A percentile compares a stretch with the other conserved stretches of the same genome.
Conservation (phyloP, 78 protist genomes). For the Cavenderia fasciculata region DNA sequence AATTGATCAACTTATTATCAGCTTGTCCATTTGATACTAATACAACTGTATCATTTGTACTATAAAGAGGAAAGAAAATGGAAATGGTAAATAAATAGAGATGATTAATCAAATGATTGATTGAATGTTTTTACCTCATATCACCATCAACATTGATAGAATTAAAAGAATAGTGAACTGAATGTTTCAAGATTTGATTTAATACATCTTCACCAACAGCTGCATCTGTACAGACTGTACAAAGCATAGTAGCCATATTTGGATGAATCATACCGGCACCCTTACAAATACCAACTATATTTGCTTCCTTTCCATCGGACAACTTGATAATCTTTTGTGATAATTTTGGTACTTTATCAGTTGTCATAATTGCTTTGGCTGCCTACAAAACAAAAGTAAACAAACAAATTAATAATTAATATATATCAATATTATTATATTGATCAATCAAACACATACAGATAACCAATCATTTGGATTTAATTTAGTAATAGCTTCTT, state of each 20-base stretch:
- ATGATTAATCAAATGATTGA: too few species aligned
- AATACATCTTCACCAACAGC: constrained; percentile 6
- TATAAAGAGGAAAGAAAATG: too few species aligned
- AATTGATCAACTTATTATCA: constrained; percentile 6
- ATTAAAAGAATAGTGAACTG: constrained; percentile 80
- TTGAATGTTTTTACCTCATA: too few species aligned
- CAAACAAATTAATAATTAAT: background rate
- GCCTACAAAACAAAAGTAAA: constrained; percentile 25
- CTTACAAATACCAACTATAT: constrained; percentile 80
- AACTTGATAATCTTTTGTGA: constrained; percentile 21
- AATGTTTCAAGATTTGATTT: constrained; percentile 25
- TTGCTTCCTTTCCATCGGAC: constrained; percentile 1
- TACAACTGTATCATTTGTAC: constrained; percentile 79
- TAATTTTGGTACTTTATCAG: constrained; percentile 76
- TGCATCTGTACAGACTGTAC: constrained; percentile 78
- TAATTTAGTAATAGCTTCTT: constrained; percentile 4
- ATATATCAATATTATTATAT: background rate
- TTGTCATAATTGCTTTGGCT: constrained; percentile 85
- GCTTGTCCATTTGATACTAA: constrained; percentile 65
- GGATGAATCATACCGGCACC: constrained; percentile 91
- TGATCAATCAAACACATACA: background rate
- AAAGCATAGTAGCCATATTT: constrained; percentile 81
- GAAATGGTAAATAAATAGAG: too few species aligned
- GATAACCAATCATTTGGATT: constrained; percentile 44
- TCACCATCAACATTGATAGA: constrained; percentile 85